These are phyloP conservation scores for Cercospora sojina DNA, from an alignment of 2,329 filamentous ascomycete genomes.

Conservation along the genomic window DNA sequence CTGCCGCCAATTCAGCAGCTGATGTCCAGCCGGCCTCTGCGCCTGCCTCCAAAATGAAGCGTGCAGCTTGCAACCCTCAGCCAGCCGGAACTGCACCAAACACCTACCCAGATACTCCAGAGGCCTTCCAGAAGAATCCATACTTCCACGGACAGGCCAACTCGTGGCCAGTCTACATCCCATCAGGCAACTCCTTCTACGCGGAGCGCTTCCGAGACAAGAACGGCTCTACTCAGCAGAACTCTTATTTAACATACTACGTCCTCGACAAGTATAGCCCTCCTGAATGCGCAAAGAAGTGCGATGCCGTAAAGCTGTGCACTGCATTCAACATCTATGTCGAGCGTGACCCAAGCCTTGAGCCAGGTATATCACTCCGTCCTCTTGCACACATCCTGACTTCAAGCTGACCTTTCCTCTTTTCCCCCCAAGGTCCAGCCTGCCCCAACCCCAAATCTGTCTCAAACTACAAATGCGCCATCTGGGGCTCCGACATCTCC, in stretches of 20 bases:
- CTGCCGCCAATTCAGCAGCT: conserved; percentile 23
- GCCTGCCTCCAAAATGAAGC: conserved; percentile 22
- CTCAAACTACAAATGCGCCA: conserved; percentile 38
- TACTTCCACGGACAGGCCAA: conserved; percentile 24
- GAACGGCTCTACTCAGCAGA: conserved; percentile 27
- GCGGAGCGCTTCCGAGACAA: conserved; percentile 29
- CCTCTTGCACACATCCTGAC: neutral
- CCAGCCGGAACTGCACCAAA: conserved; percentile 40
- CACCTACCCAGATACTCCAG: conserved; percentile 28
- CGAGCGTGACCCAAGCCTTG: conserved; percentile 30
- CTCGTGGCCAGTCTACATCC: conserved; percentile 17
- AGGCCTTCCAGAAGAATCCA: conserved; percentile 31
- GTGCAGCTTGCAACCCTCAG: conserved; percentile 40
- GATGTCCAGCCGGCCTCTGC: conserved; percentile 24
- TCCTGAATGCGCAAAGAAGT: conserved; percentile 26
- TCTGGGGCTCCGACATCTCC: conserved; percentile 38
- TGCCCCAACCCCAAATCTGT: conserved; percentile 35
- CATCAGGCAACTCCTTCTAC: conserved; percentile 22
- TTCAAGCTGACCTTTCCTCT: conserved; percentile 8
- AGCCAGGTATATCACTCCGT: conserved; percentile 15
- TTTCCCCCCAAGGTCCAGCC: conserved; percentile 28
- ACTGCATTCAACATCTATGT: conserved; percentile 32
- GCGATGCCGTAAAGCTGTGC: conserved; percentile 28
- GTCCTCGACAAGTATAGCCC: conserved; percentile 29
- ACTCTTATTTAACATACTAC: conserved; percentile 32